phyloP scores from a whole-genome alignment of 306 rosid genomes.

The Heteromeles arbutifolia region DNA sequence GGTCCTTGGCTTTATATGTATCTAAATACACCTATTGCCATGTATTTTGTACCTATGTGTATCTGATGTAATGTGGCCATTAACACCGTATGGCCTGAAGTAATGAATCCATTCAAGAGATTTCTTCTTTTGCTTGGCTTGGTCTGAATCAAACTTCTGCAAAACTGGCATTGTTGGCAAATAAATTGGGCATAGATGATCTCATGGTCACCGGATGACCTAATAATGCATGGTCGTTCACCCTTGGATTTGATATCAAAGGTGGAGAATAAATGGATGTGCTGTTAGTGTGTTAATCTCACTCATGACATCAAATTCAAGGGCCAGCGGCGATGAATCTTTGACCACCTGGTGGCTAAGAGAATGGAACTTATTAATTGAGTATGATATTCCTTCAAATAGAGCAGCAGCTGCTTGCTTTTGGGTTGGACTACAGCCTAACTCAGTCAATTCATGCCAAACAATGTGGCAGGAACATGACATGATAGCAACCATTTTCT shows the following conservation, averaged over 20 bases:
- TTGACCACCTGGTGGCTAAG: not conserved
- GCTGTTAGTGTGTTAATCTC: not conserved
- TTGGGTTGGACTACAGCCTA: not conserved
- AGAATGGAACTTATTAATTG: not conserved
- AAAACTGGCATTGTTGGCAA: not conserved
- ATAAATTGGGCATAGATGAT: not conserved
- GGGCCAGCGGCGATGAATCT: not conserved
- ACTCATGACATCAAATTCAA: not conserved
- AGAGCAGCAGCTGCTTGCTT: not conserved
- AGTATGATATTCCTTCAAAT: not conserved
- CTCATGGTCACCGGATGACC: not conserved
- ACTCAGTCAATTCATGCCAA: not conserved
- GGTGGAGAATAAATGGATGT: not conserved
- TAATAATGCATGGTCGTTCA: not conserved
- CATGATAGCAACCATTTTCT: not conserved
- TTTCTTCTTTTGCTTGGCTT: not conserved
- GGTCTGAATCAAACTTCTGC: not conserved
- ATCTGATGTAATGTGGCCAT: not conserved
- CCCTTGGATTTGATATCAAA: too few species aligned
- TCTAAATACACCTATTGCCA: not conserved
- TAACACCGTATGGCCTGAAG: not conserved
- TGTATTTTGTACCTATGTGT: not conserved
- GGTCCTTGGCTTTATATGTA: not conserved
- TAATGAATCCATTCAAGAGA: not conserved
- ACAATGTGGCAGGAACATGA: not conserved